Conservation (phyloP, 768 basidiomycete genomes). For the Mycena kentingensis region DNA sequence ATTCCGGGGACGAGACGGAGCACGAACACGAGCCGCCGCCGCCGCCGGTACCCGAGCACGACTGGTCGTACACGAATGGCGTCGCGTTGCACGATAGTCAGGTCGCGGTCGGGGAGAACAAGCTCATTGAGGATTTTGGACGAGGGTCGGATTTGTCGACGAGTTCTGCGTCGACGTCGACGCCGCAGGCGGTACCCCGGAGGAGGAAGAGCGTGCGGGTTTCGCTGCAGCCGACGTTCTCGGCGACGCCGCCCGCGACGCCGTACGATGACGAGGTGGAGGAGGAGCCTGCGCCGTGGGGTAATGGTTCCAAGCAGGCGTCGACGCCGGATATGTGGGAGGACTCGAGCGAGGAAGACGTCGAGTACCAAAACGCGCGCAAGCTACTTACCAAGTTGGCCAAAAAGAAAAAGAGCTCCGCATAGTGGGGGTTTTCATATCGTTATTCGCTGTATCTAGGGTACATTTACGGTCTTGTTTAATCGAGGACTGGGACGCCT, state of each 20-base stretch:
- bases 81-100: constrained; percentile 14
- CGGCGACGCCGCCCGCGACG: constrained; percentile 66
- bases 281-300: constrained; percentile 26
- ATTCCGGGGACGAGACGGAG: not conserved
- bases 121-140: constrained; percentile 9
- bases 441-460: too few species aligned
- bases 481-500: too few species aligned
- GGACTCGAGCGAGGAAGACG: constrained; percentile 78
- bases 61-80: not conserved
- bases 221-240: constrained; percentile 75
- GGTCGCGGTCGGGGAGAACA: not conserved
- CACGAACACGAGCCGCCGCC: constrained; percentile 18
- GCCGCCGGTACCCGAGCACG: constrained; percentile 21
- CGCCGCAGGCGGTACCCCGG: constrained; percentile 22
- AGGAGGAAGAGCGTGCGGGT: constrained; percentile 77
- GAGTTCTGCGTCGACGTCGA: constrained; percentile 16
- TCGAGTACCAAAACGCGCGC: constrained; percentile 62
- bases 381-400: constrained; percentile 50
- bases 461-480: too few species aligned
- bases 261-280: constrained; percentile 49
- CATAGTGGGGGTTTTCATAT: too few species aligned
- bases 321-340: constrained; percentile 54
- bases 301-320: not conserved
- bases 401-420: constrained; percentile 42
- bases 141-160: constrained; percentile 18